phyloP scores from a whole-genome alignment of 2,329 filamentous ascomycete genomes.

The Penicillium sp. region DNA sequence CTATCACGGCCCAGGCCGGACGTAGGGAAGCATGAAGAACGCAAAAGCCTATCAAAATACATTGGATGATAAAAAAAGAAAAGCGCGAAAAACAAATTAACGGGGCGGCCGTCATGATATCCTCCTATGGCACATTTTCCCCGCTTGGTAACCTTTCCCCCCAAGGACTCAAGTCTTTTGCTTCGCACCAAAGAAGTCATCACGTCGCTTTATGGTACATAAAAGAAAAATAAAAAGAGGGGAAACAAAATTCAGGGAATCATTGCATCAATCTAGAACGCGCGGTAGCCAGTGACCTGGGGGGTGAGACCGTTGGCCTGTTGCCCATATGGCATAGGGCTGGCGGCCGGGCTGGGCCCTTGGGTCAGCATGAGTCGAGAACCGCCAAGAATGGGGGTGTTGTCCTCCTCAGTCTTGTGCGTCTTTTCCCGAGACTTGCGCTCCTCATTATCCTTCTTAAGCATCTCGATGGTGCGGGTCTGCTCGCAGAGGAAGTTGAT shows the following conservation, averaged over 20 bases:
- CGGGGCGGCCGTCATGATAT: conserved; percentile 17
- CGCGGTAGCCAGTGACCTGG: conserved; percentile 76
- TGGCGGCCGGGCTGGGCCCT: conserved; percentile 64
- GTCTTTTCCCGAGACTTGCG: conserved; percentile 71
- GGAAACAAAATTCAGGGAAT: conserved; percentile 12
- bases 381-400: conserved; percentile 86
- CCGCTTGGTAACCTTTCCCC: conserved; percentile 4
- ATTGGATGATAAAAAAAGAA: conserved; percentile 18
- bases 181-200: conserved; percentile 26
- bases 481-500: conserved; percentile 97
- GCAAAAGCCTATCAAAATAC: conserved; percentile 19
- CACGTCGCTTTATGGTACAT: conserved; percentile 37
- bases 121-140: conserved; percentile 8
- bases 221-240: conserved; percentile 22
- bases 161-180: conserved; percentile 24
- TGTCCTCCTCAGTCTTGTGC: conserved; percentile 88
- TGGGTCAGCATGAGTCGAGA: conserved; percentile 94
- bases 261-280: conserved; percentile 46
- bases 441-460: conserved; percentile 96
- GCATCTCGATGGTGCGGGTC: conserved; percentile 75
- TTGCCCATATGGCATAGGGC: conserved; percentile 64
- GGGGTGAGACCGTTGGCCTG: conserved; percentile 87
- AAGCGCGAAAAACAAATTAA: conserved; percentile 22
- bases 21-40: not conserved
- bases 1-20: conserved; percentile 7